Evolutionary conservation across 2,329 filamentous ascomycete species (phyloP).

Genomic region (Penicillium thymicola): DNA sequence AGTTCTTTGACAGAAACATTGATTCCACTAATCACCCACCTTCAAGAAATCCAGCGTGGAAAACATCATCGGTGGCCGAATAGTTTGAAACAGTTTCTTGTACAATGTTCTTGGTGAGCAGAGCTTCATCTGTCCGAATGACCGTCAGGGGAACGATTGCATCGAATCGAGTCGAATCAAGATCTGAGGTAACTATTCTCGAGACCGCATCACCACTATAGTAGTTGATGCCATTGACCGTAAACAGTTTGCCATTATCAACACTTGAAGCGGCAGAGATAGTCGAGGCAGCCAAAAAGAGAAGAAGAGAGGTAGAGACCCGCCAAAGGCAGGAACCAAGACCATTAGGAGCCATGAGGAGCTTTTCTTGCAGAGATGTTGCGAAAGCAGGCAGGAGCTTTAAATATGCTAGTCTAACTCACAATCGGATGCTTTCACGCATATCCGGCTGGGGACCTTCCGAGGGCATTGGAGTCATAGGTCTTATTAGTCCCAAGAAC

Average conservation of each 20-base stretch:
- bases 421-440: neutral
- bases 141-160: slow-evolving; percentile 18
- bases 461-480: neutral
- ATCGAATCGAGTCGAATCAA: slow-evolving; percentile 1
- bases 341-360: neutral
- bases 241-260: slow-evolving; percentile 13
- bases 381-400: neutral
- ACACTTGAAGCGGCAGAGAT: neutral
- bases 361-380: neutral
- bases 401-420: neutral
- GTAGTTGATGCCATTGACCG: slow-evolving; percentile 33
- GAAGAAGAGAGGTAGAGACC: neutral
- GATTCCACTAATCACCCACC: neutral
- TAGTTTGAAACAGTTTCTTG: slow-evolving; percentile 14
- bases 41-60: slow-evolving; percentile 13
- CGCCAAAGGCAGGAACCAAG: neutral
- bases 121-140: slow-evolving; percentile 5
- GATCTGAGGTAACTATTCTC: neutral
- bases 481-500: neutral
- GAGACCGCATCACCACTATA: slow-evolving; percentile 25
- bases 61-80: slow-evolving; percentile 16
- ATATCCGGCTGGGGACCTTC: neutral
- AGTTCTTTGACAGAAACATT: neutral
- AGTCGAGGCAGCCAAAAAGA: neutral
- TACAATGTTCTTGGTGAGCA: neutral